A percentile compares a stretch with the other conserved stretches of the same genome.
phyloP scores from a whole-genome alignment of 2,329 filamentous ascomycete species.

The Aspergillus piperis region DNA sequence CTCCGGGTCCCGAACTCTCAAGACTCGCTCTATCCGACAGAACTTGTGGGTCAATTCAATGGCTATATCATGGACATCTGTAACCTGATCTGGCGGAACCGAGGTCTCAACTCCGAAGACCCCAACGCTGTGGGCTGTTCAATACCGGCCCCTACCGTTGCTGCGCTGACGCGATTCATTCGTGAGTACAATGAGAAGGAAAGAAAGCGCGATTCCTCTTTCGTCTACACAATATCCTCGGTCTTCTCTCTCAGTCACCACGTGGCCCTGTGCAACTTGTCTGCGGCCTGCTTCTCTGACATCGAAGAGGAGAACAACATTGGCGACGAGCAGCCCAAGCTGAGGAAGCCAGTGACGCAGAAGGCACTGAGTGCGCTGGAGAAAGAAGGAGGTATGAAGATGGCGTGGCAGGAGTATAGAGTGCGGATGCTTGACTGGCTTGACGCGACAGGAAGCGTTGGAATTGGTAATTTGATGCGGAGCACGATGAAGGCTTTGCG shows the following conservation, averaged over 20 bases:
- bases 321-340: conserved; percentile 23
- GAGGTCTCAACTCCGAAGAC: conserved; percentile 68
- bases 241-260: conserved; percentile 54
- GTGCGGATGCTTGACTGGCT: conserved; percentile 70
- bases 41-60: conserved; percentile 72
- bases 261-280: conserved; percentile 47
- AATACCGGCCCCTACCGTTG: conserved; percentile 50
- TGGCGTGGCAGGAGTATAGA: conserved; percentile 75
- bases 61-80: conserved; percentile 84
- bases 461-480: conserved; percentile 72
- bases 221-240: conserved; percentile 38
- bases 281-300: conserved; percentile 50
- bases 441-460: conserved; percentile 63
- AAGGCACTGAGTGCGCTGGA: conserved; percentile 64
- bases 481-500: conserved; percentile 78
- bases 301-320: conserved; percentile 49
- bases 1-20: conserved; percentile 35
- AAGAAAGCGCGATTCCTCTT: conserved; percentile 32
- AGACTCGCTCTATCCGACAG: conserved; percentile 54
- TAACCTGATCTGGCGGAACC: conserved; percentile 77
- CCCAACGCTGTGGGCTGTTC: conserved; percentile 60
- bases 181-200: conserved; percentile 39
- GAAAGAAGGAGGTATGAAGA: conserved; percentile 63
- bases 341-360: conserved; percentile 64
- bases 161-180: conserved; percentile 46